These are phyloP conservation scores for Blepharisma stoltei DNA, from an alignment of 73 alveolate species.

Conservation along the genomic window DNA sequence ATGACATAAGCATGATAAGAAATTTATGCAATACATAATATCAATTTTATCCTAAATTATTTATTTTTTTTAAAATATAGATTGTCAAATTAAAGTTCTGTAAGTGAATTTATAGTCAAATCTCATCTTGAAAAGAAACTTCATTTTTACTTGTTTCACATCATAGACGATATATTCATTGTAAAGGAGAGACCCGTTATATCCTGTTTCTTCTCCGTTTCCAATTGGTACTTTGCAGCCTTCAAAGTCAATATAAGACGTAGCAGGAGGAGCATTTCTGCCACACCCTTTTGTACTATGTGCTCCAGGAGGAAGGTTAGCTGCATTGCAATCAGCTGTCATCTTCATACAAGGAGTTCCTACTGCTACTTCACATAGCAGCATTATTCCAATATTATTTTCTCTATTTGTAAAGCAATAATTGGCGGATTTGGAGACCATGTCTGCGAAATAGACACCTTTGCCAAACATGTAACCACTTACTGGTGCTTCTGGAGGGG, in stretches of 20 bases:
- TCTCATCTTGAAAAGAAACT: slow-evolving; percentile 50
- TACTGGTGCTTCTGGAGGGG: slow-evolving; percentile 97
- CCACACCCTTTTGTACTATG: slow-evolving; percentile 78
- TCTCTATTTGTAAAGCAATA: slow-evolving; percentile 76
- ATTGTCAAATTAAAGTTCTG: no score
- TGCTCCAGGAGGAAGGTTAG: slow-evolving; percentile 65
- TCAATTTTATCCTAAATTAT: no score
- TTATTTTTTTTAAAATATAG: no score
- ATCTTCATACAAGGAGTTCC: slow-evolving; percentile 61
- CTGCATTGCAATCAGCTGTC: slow-evolving; percentile 80
- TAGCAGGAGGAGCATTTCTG: slow-evolving; percentile 70
- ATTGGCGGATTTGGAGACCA: slow-evolving; percentile 85
- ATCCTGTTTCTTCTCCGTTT: slow-evolving; percentile 35
- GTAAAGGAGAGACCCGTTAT: slow-evolving; percentile 55
- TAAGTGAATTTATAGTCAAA: background rate
- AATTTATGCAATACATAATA: no score
- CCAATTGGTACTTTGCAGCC: slow-evolving; percentile 74
- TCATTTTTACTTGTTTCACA: slow-evolving; percentile 66
- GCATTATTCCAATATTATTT: slow-evolving; percentile 68
- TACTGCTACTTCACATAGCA: slow-evolving; percentile 94
- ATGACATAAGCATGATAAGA: no score
- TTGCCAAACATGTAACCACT: slow-evolving; percentile 95
- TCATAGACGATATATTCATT: slow-evolving; percentile 79
- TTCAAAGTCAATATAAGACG: slow-evolving; percentile 44
- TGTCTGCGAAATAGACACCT: slow-evolving; percentile 97